phyloP scores from a whole-genome alignment of 345 rosid species.

The Moricandia arvensis region DNA sequence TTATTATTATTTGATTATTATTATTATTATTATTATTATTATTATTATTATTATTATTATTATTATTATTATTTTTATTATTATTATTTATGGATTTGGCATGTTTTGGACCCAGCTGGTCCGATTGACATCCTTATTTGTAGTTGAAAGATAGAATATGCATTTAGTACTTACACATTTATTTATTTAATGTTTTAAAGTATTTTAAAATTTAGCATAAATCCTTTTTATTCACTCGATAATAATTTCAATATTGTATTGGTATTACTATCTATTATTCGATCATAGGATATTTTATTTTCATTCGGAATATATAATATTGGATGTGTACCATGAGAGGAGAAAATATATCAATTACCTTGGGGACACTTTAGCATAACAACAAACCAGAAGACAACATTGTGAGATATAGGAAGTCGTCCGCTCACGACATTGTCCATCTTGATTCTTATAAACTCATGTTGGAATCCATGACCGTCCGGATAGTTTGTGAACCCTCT shows the following conservation, averaged over 20 bases:
- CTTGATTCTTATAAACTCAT: slow-evolving; percentile 25
- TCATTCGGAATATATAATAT: no score
- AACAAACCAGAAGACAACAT: slow-evolving; percentile 49
- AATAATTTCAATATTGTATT: neutral
- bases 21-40: no score
- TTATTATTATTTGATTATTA: no score
- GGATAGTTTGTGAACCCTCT: slow-evolving; percentile 50
- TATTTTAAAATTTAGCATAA: no score
- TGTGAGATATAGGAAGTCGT: slow-evolving; percentile 37
- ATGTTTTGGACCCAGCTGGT: no score
- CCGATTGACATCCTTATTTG: neutral
- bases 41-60: no score
- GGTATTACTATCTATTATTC: neutral
- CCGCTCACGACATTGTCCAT: slow-evolving; percentile 33
- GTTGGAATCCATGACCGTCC: slow-evolving; percentile 37
- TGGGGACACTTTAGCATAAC: slow-evolving; percentile 13
- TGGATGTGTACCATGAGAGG: neutral
- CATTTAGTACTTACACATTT: neutral
- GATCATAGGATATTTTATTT: neutral
- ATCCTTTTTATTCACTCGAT: neutral
- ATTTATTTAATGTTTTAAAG: neutral
- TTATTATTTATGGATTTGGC: no score
- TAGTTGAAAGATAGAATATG: neutral
- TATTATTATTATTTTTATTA: no score
- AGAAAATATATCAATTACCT: slow-evolving; percentile 7